phyloP scores from a whole-genome alignment of 345 rosid species.

The Hibiscus tridactylites region DNA sequence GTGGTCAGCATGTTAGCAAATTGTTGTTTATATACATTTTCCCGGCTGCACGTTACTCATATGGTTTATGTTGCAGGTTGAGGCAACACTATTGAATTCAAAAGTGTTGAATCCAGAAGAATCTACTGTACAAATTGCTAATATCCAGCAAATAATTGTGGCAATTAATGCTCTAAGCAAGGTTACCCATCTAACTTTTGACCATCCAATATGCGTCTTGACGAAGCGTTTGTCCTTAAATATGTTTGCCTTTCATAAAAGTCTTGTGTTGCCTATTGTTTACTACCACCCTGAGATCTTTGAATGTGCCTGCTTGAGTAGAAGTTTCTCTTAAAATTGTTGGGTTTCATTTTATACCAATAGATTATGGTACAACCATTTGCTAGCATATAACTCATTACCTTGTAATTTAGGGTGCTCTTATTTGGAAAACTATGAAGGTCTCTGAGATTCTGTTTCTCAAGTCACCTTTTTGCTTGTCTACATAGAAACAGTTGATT shows the following conservation, averaged over 20 bases:
- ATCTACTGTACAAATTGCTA: constrained; percentile 42
- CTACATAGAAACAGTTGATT: not conserved
- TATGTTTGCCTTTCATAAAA: not conserved
- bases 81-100: constrained; percentile 47
- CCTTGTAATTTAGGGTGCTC: not conserved
- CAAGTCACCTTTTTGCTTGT: not conserved
- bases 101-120: constrained; percentile 42
- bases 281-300: not conserved
- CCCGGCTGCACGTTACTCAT: constrained; percentile 11
- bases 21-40: not conserved
- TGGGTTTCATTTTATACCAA: constrained; percentile 3
- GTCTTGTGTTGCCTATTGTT: not conserved
- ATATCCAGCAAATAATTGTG: constrained; percentile 64
- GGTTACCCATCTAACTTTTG: constrained; percentile 36
- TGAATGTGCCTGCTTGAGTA: not conserved
- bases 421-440: not conserved
- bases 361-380: not conserved
- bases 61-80: constrained; percentile 47
- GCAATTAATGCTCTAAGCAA: constrained; percentile 96
- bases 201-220: not conserved
- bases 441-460: not conserved
- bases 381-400: not conserved
- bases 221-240: not conserved
- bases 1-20: not conserved
- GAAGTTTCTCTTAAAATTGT: not conserved